Conservation (phyloP, 495 filamentous ascomycete species). For the Penicillium daleae region DNA sequence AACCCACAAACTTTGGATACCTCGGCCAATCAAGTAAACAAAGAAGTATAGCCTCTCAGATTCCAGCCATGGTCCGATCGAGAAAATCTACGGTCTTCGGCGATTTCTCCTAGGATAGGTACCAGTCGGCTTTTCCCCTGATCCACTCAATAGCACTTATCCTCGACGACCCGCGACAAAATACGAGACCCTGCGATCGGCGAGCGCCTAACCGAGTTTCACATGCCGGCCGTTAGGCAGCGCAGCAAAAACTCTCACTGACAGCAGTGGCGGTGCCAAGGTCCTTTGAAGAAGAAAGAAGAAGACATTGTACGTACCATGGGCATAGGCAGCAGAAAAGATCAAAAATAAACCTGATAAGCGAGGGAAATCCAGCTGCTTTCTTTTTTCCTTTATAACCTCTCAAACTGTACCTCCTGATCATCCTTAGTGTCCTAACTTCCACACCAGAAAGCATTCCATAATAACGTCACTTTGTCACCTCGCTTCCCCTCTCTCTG, state of each 20-base stretch:
- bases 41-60: not conserved
- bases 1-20: not conserved
- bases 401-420: not conserved
- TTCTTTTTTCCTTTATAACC: not conserved
- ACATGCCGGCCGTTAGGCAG: constrained; percentile 9
- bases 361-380: not conserved
- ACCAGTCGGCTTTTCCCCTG: not conserved
- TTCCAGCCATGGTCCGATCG: not conserved
- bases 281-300: not conserved
- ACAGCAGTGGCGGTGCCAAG: not conserved
- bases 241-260: not conserved
- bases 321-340: not conserved
- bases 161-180: not conserved
- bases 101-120: not conserved
- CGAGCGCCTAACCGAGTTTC: constrained; percentile 4
- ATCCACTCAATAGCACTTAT: not conserved
- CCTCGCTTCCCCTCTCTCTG: not conserved
- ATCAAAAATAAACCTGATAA: not conserved
- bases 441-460: not conserved
- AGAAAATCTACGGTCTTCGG: not conserved
- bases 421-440: not conserved
- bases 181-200: not conserved
- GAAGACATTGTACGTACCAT: not conserved
- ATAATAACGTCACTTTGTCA: not conserved
- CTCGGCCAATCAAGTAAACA: not conserved